These are phyloP conservation scores for Theileria sp. DNA, from an alignment of 169 alveolate species.

Conservation along the genomic window DNA sequence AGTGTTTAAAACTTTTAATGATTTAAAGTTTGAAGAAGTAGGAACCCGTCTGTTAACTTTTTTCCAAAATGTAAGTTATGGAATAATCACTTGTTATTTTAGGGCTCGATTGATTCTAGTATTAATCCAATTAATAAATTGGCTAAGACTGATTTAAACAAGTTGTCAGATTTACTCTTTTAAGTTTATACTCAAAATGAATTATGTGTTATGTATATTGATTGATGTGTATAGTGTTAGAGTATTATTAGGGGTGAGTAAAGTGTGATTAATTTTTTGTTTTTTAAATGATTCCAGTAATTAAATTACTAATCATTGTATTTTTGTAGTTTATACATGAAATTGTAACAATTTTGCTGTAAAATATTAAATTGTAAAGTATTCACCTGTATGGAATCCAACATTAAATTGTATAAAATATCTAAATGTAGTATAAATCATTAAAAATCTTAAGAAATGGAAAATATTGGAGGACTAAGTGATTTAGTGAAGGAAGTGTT, in stretches of 20 bases:
- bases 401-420: background rate
- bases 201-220: background rate
- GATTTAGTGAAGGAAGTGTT: conserved; percentile 46
- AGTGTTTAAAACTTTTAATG: conserved; percentile 48
- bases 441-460: conserved; percentile 10
- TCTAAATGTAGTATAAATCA: background rate
- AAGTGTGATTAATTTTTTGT: background rate
- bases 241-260: background rate
- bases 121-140: conserved; percentile 35
- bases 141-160: conserved; percentile 39
- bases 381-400: background rate
- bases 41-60: conserved; percentile 39
- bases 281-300: background rate
- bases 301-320: background rate
- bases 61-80: conserved; percentile 37
- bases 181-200: background rate
- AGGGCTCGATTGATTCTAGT: conserved; percentile 65
- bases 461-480: conserved; percentile 22
- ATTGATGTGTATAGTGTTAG: background rate
- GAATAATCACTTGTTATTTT: background rate
- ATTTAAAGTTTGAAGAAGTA: conserved; percentile 1
- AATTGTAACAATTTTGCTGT: background rate
- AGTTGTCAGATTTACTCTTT: conserved; percentile 31
- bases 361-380: background rate
- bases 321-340: background rate